phyloP scores from a whole-genome alignment of 305 asterid genomes.

The Fraxinus albicans region DNA sequence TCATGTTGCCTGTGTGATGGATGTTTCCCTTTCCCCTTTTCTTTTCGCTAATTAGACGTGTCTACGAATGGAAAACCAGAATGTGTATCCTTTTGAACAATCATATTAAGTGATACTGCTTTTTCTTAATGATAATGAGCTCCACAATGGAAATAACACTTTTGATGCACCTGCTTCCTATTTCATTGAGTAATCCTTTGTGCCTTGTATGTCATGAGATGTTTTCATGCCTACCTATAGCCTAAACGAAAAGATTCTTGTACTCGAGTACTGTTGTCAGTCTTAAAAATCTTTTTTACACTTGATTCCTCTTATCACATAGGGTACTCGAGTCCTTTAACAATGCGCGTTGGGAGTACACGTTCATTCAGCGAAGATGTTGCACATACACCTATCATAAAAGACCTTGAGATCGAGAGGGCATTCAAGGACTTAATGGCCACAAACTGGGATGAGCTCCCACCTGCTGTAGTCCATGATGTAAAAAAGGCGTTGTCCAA shows the following conservation, averaged over 20 bases:
- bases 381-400: slow-evolving; percentile 56
- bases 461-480: slow-evolving; percentile 52
- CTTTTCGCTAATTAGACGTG: background rate
- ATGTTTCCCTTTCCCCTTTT: background rate
- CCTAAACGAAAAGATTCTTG: background rate
- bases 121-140: background rate
- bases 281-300: slow-evolving; percentile 12
- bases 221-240: background rate
- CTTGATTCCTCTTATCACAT: slow-evolving; percentile 21
- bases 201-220: background rate
- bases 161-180: background rate
- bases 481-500: slow-evolving; percentile 69
- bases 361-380: slow-evolving; percentile 68
- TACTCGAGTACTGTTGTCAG: background rate
- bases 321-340: slow-evolving; percentile 41
- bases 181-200: background rate
- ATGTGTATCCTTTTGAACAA: background rate
- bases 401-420: slow-evolving; percentile 59
- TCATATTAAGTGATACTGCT: background rate
- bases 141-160: slow-evolving; percentile 4
- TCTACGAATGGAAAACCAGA: background rate
- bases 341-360: slow-evolving; percentile 37
- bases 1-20: background rate
- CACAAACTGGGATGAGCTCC: slow-evolving; percentile 69
- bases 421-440: slow-evolving; percentile 89